A percentile compares a stretch with the other conserved stretches of the same genome.
These are phyloP conservation scores for Psidium guajava DNA, from an alignment of 345 rosid species.

Conservation along the genomic window DNA sequence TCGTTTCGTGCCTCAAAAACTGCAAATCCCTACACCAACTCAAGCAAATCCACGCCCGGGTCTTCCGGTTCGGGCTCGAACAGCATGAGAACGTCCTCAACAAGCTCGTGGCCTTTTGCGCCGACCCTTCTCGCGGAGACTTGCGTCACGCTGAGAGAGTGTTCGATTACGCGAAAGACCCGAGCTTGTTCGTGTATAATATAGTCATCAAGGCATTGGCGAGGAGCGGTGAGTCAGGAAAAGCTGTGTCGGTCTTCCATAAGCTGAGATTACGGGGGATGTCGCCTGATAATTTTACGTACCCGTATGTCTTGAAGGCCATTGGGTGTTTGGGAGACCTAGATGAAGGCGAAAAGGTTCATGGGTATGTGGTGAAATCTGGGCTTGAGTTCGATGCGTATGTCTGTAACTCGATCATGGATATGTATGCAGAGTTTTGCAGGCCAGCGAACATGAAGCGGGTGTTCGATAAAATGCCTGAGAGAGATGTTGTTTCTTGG, in stretches of 20 bases:
- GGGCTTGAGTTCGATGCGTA: conserved; percentile 51
- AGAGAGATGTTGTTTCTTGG: conserved; percentile 60
- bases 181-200: conserved; percentile 39
- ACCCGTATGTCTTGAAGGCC: conserved; percentile 46
- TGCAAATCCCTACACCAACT: conserved; percentile 30
- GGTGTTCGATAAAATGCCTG: conserved; percentile 67
- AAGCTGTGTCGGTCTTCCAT: conserved; percentile 31
- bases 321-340: conserved; percentile 9
- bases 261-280: conserved; percentile 38
- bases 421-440: conserved; percentile 48
- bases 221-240: conserved; percentile 19
- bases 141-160: conserved; percentile 23
- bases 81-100: conserved; percentile 14
- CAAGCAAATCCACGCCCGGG: conserved; percentile 36
- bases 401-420: conserved; percentile 53
- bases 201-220: conserved; percentile 47
- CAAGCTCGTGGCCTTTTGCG: conserved; percentile 33
- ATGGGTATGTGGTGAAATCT: conserved; percentile 41
- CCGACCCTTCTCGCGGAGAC: conserved; percentile 20
- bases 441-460: conserved; percentile 13
- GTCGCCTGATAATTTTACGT: conserved; percentile 67
- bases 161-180: conserved; percentile 10
- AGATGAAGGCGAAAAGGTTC: conserved; percentile 34
- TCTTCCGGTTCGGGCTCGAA: conserved; percentile 28
- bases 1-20: conserved; percentile 22